Evolutionary conservation across 768 basidiomycete genomes (phyloP).

Genomic region (Boletus rubropictus): DNA sequence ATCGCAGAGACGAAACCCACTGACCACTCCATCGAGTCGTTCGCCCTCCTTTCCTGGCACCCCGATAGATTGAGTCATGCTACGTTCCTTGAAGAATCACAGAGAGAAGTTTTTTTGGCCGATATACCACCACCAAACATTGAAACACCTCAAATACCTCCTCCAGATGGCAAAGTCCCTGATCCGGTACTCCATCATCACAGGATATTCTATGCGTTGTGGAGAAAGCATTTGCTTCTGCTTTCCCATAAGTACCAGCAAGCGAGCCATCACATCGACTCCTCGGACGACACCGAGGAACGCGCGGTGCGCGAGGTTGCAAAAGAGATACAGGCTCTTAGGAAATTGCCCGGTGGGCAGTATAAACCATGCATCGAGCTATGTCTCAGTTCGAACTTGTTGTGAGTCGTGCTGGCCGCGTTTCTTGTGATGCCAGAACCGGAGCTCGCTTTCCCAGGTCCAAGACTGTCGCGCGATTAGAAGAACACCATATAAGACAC

Average conservation of each 20-base stretch:
- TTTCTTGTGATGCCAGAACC: neutral
- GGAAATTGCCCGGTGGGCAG: constrained; percentile 10
- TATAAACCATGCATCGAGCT: constrained; percentile 68
- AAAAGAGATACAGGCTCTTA: constrained; percentile 19
- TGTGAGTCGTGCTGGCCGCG: constrained; percentile 40
- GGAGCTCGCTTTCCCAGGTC: constrained; percentile 36
- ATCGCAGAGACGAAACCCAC: constrained; percentile 72
- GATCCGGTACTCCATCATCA: constrained; percentile 22
- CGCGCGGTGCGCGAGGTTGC: constrained; percentile 19
- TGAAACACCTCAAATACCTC: constrained; percentile 17
- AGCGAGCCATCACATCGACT: constrained; percentile 5
- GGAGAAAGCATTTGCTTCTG: constrained; percentile 20
- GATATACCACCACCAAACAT: constrained; percentile 19
- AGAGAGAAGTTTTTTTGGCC: constrained; percentile 43
- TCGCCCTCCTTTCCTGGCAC: constrained; percentile 50
- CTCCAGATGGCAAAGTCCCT: constrained; percentile 15
- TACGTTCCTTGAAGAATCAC: constrained; percentile 66
- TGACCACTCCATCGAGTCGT: constrained; percentile 54
- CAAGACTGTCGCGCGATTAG: constrained; percentile 60
- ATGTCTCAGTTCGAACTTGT: constrained; percentile 72
- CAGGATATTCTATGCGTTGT: constrained; percentile 18
- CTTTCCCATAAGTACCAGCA: constrained; percentile 20
- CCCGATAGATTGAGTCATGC: constrained; percentile 77
- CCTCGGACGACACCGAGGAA: constrained; percentile 11
- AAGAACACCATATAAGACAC: constrained; percentile 67